Conservation (phyloP, 306 rosid genomes). For the Casuarina glauca region DNA sequence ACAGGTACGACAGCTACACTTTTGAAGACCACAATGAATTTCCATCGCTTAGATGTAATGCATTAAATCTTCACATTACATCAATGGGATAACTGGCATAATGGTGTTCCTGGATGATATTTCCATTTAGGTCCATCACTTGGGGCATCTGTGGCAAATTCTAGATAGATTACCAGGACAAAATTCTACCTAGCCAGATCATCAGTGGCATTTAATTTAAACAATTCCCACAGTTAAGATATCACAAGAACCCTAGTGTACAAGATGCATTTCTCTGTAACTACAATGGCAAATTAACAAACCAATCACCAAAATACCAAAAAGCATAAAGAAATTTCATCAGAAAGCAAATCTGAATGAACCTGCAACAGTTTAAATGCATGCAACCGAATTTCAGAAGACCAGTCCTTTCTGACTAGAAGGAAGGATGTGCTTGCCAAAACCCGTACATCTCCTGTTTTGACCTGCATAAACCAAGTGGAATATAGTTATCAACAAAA, state of each 20-base stretch:
- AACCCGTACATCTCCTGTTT: constrained; percentile 65
- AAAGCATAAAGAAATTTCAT: constrained; percentile 10
- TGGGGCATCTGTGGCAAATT: too few species aligned
- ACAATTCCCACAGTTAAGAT: background rate
- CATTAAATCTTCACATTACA: too few species aligned
- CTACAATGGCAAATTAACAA: background rate
- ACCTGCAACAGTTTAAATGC: constrained; percentile 98
- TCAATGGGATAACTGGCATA: too few species aligned
- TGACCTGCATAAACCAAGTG: constrained; percentile 52
- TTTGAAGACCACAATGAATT: too few species aligned
- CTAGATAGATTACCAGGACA: background rate
- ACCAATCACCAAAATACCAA: background rate
- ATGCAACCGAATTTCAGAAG: constrained; percentile 93
- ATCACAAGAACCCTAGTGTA: background rate
- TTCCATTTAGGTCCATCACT: too few species aligned
- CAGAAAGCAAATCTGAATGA: constrained; percentile 23
- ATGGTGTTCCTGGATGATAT: too few species aligned
- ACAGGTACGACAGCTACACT: too few species aligned
- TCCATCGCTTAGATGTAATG: too few species aligned
- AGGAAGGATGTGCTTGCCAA: constrained; percentile 74
- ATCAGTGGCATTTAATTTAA: background rate
- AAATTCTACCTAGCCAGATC: background rate
- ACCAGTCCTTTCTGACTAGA: constrained; percentile 82
- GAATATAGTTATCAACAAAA: constrained; percentile 11
- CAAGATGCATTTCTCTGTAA: background rate